Evolutionary conservation across 2,329 filamentous ascomycete genomes (phyloP), one percentile per base, ranked within the genome.

Genomic region (Chalaropsis thielavioides): DNA sequence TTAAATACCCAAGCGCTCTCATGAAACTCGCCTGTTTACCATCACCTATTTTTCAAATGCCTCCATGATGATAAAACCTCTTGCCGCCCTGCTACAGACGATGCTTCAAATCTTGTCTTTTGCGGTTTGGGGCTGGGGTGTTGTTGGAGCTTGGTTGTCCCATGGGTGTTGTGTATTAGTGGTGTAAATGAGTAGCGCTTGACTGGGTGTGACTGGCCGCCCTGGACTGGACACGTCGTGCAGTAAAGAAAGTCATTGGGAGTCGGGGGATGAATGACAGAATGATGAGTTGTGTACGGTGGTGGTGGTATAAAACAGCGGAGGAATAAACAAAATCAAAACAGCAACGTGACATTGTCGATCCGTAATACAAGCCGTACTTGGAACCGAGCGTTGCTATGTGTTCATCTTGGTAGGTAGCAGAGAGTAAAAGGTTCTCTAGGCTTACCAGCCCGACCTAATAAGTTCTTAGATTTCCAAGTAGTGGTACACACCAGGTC

Each of bases 271-370:
- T 38, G 49, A 64, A 46, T 41, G 51, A 22, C 40, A 65, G 64
- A 65, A 62, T 65, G 43, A 66, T 66, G 64, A 49, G 54, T 63
- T 43, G 54, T 54, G 63, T 63, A 63, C 64, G 54, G 31, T 27
- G 27, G 31, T 63, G 11, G 17, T 59, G 15, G 27, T 44, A 61
- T 51, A 62, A 24, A 56, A 54, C 43, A 64, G 44, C 56, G 61
- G 38, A 46, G 41, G 54, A 66, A 56, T 61, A 40, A 66, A 66
- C 56, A 62, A 58, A 63, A 63, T 54, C 35, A 59, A 64, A 63
- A 60, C 27, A 64, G 31, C 8, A 19, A 15, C 49, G 60, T 17
- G 4, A 35, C 17, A 19, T 15, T 58, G 27, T 58, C 3, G 2
- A 0, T 35, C 24, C 27, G 17, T 58, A 22, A 35, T 24, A 15